Evolutionary conservation across 2,329 filamentous ascomycete genomes (phyloP).

Genomic region (Fusarium tricinctum): DNA sequence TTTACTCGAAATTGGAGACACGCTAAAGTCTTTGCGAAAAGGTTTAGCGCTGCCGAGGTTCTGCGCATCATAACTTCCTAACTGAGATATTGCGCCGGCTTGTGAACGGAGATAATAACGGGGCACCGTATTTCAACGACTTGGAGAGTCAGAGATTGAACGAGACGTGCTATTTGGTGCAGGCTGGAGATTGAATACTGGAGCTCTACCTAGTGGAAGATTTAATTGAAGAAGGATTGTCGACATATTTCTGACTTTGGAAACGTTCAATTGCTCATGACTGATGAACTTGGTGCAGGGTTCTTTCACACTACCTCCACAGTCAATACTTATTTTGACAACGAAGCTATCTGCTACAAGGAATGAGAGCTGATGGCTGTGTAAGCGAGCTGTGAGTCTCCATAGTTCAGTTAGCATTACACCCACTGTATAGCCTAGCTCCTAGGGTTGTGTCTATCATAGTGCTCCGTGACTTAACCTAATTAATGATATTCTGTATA

Average conservation of each 20-base stretch:
- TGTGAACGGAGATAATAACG: conserved; percentile 13
- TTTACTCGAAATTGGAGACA: not conserved
- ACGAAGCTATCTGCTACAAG: not conserved
- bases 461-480: too few relatives aligned
- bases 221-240: not conserved
- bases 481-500: too few relatives aligned
- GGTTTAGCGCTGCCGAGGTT: conserved; percentile 27
- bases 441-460: too few relatives aligned
- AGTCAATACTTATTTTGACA: not conserved
- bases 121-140: not conserved
- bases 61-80: conserved; percentile 19
- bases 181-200: not conserved
- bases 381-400: too few relatives aligned
- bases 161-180: not conserved
- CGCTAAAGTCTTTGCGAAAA: not conserved
- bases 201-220: not conserved
- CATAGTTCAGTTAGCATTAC: too few relatives aligned
- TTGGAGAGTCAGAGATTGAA: not conserved
- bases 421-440: too few relatives aligned
- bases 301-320: not conserved
- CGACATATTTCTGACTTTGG: not conserved
- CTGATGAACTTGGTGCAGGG: not conserved
- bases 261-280: not conserved
- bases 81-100: conserved; percentile 9
- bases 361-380: too few relatives aligned